A percentile compares a stretch with the other conserved stretches of the same genome.
Conservation (phyloP, 176 grass and related monocot species). For the Otatea glauca region DNA sequence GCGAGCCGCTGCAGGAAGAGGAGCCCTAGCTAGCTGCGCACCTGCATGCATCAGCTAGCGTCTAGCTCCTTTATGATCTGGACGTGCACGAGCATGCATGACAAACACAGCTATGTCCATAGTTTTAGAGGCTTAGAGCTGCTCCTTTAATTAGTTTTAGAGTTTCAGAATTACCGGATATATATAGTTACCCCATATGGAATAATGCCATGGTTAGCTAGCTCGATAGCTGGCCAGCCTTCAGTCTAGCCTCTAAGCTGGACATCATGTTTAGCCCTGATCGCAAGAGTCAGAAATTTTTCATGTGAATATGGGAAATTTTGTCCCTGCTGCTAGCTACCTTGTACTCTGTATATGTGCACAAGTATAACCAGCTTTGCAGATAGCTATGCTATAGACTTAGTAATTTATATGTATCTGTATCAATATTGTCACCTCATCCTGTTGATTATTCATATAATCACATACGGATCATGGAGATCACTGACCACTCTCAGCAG, state of each 20-base stretch:
- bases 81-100: neutral
- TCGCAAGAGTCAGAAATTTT: neutral
- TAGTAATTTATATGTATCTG: conserved; percentile 2
- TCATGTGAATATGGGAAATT: conserved; percentile 35
- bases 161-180: conserved; percentile 8
- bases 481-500: neutral
- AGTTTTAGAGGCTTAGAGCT: neutral
- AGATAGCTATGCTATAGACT: conserved; percentile 15
- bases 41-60: neutral
- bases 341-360: conserved; percentile 6
- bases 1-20: conserved; percentile 45
- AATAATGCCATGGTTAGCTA: conserved; percentile 3
- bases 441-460: neutral
- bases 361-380: conserved; percentile 25
- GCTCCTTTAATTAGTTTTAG: conserved; percentile 23
- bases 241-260: conserved; percentile 33
- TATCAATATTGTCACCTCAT: neutral
- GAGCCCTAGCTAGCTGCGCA: conserved; percentile 46
- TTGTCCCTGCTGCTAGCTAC: conserved; percentile 41
- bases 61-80: neutral
- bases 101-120: neutral
- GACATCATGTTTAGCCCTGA: conserved; percentile 37
- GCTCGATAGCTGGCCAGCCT: neutral
- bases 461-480: neutral
- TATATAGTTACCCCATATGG: neutral